These are phyloP conservation scores for Luffa aegyptiaca DNA, from an alignment of 306 rosid genomes.

Conservation along the genomic window DNA sequence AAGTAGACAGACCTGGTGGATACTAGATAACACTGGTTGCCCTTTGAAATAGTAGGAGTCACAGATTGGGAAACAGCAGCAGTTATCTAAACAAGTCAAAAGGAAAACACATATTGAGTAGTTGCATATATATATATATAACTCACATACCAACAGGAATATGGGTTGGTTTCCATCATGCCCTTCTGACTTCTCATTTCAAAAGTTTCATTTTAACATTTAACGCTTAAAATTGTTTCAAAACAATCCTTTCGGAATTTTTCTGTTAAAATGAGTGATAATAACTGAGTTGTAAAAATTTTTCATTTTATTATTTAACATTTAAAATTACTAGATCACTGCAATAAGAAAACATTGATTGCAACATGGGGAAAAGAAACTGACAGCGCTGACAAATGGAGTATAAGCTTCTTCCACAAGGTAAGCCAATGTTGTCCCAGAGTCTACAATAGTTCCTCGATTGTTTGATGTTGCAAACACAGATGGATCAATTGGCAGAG, in stretches of 20 bases:
- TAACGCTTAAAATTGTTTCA: background rate
- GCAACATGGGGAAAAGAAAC: constrained; percentile 16
- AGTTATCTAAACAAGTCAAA: constrained; percentile 42
- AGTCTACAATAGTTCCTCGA: constrained; percentile 81
- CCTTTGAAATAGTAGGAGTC: constrained; percentile 49
- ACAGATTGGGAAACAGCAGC: constrained; percentile 55
- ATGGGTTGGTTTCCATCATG: background rate
- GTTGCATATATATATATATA: background rate
- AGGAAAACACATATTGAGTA: constrained; percentile 17
- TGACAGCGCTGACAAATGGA: constrained; percentile 74
- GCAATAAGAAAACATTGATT: background rate
- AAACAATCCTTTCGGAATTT: background rate
- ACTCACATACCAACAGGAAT: background rate
- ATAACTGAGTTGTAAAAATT: background rate
- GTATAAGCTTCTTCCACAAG: constrained; percentile 78
- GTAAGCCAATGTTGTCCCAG: constrained; percentile 87
- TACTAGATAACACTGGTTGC: constrained; percentile 77
- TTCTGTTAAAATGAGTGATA: background rate
- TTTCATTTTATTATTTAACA: background rate
- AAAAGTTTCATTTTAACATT: background rate
- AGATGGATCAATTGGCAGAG: constrained; percentile 57
- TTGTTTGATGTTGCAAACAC: constrained; percentile 59
- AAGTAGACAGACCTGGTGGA: constrained; percentile 47
- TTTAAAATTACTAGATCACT: background rate
- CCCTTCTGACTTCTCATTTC: background rate